Conservation (phyloP, 192 early-diverging fungal species). For the Coemansia sp. region DNA sequence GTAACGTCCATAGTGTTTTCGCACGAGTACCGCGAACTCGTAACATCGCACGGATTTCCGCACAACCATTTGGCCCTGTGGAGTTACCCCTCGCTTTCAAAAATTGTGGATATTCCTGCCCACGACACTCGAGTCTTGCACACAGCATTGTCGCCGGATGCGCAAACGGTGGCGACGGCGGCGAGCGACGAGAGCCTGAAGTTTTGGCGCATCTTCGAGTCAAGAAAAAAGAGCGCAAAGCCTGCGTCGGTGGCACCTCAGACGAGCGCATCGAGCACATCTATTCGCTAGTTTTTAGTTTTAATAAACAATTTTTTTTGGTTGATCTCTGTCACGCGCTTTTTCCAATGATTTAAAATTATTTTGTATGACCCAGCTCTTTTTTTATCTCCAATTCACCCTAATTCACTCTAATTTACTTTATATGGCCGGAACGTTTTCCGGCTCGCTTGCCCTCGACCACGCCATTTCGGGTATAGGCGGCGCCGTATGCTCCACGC, state of each 20-base stretch:
- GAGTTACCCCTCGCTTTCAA: constrained; percentile 72
- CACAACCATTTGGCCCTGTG: constrained; percentile 85
- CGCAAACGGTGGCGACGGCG: constrained; percentile 86
- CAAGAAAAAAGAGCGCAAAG: neutral
- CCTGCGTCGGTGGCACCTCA: too few species aligned
- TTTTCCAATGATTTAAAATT: too few species aligned
- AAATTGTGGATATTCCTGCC: constrained; percentile 75
- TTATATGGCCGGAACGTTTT: constrained; percentile 33
- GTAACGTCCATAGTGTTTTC: constrained; percentile 94
- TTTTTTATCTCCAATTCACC: too few species aligned
- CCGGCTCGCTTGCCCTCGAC: constrained; percentile 58
- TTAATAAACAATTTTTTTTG: neutral
- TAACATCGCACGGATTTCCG: constrained; percentile 90
- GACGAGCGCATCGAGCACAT: too few species aligned
- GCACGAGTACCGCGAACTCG: constrained; percentile 77
- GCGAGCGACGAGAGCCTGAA: constrained; percentile 93
- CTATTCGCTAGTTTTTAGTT: constrained; percentile 21
- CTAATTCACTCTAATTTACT: too few species aligned
- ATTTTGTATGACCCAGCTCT: too few species aligned
- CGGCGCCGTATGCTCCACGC: constrained; percentile 81
- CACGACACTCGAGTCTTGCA: constrained; percentile 89
- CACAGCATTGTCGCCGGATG: constrained; percentile 87
- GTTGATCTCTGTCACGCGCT: neutral
- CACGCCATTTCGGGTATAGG: constrained; percentile 87
- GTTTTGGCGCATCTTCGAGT: constrained; percentile 92